Conservation (phyloP, 2,329 filamentous ascomycete species). For the Sporothrix sp. region DNA sequence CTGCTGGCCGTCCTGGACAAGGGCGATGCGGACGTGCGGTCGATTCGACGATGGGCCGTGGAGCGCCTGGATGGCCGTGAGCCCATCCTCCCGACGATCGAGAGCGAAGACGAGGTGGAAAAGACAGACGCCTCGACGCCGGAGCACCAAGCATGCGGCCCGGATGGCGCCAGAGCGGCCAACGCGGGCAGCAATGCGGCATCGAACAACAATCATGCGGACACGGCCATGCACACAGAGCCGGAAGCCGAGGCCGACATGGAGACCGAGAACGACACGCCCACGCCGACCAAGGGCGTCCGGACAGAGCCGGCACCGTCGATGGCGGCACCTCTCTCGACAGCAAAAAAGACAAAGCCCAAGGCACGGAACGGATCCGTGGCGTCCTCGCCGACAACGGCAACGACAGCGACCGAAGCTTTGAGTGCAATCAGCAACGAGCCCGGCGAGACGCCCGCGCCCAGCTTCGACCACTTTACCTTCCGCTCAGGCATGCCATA, state of each 20-base stretch:
- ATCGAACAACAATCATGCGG: background rate
- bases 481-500: conserved; percentile 57
- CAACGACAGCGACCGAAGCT: conserved; percentile 9
- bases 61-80: conserved; percentile 59
- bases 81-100: conserved; percentile 35
- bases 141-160: too few species aligned
- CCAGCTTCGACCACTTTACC: conserved; percentile 53
- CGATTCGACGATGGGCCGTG: conserved; percentile 53
- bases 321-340: conserved; percentile 2
- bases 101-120: conserved; percentile 52
- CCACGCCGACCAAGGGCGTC: conserved; percentile 28
- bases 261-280: conserved; percentile 24
- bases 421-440: conserved; percentile 9
- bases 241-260: background rate
- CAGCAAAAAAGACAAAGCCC: background rate
- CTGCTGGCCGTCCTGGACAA: conserved; percentile 77
- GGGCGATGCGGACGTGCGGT: conserved; percentile 66
- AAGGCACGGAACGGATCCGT: background rate
- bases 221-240: background rate
- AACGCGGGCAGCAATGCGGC: background rate
- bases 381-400: conserved; percentile 14
- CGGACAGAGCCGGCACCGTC: conserved; percentile 21
- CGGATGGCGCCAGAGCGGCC: conserved; percentile 19
- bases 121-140: conserved; percentile 54
- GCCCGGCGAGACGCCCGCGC: conserved; percentile 34